Percentiles rank a stretch among this genome's conserved stretches.
Evolutionary conservation across 768 basidiomycete genomes (phyloP).

Genomic region (Hypholoma fasciculare): DNA sequence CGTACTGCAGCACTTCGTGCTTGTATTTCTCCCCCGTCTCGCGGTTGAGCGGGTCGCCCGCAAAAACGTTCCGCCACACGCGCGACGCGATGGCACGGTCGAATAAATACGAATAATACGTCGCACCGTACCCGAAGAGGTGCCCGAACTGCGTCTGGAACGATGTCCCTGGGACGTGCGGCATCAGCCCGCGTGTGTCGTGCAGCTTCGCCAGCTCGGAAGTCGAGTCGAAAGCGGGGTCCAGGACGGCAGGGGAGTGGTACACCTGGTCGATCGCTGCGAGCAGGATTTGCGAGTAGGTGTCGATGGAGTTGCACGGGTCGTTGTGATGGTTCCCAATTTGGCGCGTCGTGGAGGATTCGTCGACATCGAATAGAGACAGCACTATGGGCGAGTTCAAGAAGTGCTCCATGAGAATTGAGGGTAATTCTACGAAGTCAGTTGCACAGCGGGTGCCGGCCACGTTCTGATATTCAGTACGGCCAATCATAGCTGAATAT

Average conservation of each 20-base stretch:
- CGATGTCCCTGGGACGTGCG: conserved; percentile 80
- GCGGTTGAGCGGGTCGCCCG: conserved; percentile 63
- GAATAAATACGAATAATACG: conserved; percentile 97
- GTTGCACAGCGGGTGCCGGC: conserved; percentile 97
- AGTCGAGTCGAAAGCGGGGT: conserved; percentile 73
- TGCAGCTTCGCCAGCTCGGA: conserved; percentile 58
- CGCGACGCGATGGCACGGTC: conserved; percentile 94
- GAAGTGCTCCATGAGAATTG: conserved; percentile 99
- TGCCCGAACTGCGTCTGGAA: conserved; percentile 98
- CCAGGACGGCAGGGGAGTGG: conserved; percentile 67
- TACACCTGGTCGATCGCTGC: conserved; percentile 88
- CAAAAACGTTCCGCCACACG: conserved; percentile 84
- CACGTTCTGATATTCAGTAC: conserved; percentile 97
- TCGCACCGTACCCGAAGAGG: conserved; percentile 94
- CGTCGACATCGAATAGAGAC: conserved; percentile 68
- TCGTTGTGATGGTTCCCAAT: conserved; percentile 70
- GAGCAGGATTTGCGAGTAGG: conserved; percentile 87
- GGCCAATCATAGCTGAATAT: conserved; percentile 88
- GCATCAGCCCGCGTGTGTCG: conserved; percentile 74
- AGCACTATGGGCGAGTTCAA: conserved; percentile 83
- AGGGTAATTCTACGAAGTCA: conserved; percentile 97
- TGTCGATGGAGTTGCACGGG: conserved; percentile 83
- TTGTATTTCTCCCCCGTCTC: conserved; percentile 83
- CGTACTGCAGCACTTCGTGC: conserved; percentile 69
- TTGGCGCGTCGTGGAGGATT: conserved; percentile 43